A percentile compares a stretch with the other conserved stretches of the same genome.
Evolutionary conservation across 129 eudicot species (phyloP).

Genomic region (Heracleum sosnowskyi): DNA sequence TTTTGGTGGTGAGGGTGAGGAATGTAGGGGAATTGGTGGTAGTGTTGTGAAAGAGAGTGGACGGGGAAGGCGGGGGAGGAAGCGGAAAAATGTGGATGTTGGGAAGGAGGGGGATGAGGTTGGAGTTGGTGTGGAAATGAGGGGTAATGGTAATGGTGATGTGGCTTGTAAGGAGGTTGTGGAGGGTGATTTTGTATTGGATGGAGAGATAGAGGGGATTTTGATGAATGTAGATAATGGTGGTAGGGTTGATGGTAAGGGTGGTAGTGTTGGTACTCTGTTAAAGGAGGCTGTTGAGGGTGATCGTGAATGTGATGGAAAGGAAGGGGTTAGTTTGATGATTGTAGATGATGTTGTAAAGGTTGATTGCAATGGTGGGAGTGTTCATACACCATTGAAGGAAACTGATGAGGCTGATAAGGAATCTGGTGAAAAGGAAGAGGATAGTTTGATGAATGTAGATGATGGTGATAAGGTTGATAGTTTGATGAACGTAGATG

Average conservation of each 20-base stretch:
- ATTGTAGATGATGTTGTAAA: slow-evolving; percentile 4
- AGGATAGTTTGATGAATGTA: neutral
- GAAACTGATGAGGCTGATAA: neutral
- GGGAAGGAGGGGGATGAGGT: neutral
- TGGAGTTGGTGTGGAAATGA: neutral
- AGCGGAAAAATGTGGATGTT: slow-evolving; percentile 13
- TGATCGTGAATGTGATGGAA: neutral
- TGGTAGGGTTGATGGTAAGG: slow-evolving; percentile 1
- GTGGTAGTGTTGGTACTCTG: neutral
- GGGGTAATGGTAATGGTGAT: neutral
- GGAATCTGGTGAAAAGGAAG: neutral
- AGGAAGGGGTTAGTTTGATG: neutral
- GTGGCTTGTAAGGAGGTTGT: neutral
- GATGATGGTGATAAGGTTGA: neutral
- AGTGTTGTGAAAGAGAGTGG: neutral
- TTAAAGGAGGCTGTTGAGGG: neutral
- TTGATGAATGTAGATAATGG: neutral
- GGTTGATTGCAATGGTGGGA: neutral
- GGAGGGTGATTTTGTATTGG: neutral
- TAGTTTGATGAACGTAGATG: neutral
- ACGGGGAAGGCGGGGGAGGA: slow-evolving; percentile 12
- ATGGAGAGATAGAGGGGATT: neutral
- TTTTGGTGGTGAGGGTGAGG: neutral
- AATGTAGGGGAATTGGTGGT: neutral
- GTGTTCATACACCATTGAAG: neutral